Conservation (phyloP, 495 filamentous ascomycete genomes). For the Aspergillus panamensis region DNA sequence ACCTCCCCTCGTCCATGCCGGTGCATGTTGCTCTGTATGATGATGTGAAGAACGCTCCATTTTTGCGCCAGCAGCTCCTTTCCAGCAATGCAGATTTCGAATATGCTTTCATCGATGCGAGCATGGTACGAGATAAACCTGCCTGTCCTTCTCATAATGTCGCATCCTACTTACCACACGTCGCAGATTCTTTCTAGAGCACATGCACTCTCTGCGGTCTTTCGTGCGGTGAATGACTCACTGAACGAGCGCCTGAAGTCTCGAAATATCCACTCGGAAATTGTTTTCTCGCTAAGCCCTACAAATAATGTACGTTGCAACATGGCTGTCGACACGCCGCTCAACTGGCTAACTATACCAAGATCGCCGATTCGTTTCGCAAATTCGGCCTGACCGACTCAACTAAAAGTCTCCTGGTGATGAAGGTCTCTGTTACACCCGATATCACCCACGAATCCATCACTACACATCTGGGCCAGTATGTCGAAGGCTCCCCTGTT, state of each 20-base stretch:
- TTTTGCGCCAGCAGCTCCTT: slow-evolving; percentile 75
- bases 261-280: slow-evolving; percentile 89
- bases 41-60: slow-evolving; percentile 69
- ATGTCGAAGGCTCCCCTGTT: slow-evolving; percentile 60
- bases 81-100: slow-evolving; percentile 78
- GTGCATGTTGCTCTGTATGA: slow-evolving; percentile 72
- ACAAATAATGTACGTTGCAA: slow-evolving; percentile 72
- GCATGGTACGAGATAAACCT: slow-evolving; percentile 45
- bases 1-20: slow-evolving; percentile 60
- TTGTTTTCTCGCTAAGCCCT: slow-evolving; percentile 75
- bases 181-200: slow-evolving; percentile 59
- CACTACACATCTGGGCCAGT: slow-evolving; percentile 55
- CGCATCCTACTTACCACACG: slow-evolving; percentile 14
- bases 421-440: slow-evolving; percentile 61
- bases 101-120: slow-evolving; percentile 90
- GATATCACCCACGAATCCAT: slow-evolving; percentile 53
- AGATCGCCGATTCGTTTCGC: slow-evolving; percentile 91
- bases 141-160: not conserved
- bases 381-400: slow-evolving; percentile 73
- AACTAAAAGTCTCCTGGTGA: slow-evolving; percentile 65
- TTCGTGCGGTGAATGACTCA: slow-evolving; percentile 68
- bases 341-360: slow-evolving; percentile 23
- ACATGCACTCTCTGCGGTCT: slow-evolving; percentile 74
- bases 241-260: slow-evolving; percentile 62
- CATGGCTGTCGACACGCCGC: not conserved